phyloP scores from a whole-genome alignment of 2,329 filamentous ascomycete species.

The Tolypocladium amazonense region DNA sequence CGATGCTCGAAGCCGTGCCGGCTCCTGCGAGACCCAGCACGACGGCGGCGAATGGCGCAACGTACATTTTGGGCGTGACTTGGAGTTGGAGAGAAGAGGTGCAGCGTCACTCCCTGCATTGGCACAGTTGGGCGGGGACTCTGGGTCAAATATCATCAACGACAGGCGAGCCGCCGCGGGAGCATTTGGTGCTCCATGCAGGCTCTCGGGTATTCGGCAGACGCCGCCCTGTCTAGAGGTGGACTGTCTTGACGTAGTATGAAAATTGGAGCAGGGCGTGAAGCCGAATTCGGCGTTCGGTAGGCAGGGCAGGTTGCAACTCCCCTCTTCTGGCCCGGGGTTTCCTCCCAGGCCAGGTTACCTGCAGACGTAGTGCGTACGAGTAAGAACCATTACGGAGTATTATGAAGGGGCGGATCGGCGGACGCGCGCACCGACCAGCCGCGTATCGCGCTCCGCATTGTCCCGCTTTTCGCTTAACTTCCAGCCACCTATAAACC shows the following conservation, averaged over 20 bases:
- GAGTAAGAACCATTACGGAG: neutral
- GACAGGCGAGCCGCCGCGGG: neutral
- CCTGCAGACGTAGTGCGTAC: neutral
- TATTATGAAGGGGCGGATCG: neutral
- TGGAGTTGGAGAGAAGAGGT: neutral
- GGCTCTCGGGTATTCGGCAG: neutral
- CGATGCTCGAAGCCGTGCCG: conserved; percentile 3
- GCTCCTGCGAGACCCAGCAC: neutral
- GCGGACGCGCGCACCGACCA: neutral
- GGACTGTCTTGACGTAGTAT: neutral
- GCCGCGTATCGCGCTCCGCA: neutral
- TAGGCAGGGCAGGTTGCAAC: neutral
- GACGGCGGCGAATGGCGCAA: neutral
- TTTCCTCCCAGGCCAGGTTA: neutral
- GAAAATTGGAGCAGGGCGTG: neutral
- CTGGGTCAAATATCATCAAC: neutral
- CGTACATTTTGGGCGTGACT: neutral
- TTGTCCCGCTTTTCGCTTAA: neutral
- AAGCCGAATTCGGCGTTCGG: neutral
- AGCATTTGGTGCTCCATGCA: neutral
- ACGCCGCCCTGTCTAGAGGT: neutral
- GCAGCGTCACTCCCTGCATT: neutral
- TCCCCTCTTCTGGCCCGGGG: neutral
- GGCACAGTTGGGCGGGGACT: neutral
- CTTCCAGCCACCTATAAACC: neutral